Percentiles rank a stretch among this genome's conserved stretches.
Evolutionary conservation across 2,329 filamentous ascomycete genomes (phyloP).

Genomic region (Cercospora zeina): DNA sequence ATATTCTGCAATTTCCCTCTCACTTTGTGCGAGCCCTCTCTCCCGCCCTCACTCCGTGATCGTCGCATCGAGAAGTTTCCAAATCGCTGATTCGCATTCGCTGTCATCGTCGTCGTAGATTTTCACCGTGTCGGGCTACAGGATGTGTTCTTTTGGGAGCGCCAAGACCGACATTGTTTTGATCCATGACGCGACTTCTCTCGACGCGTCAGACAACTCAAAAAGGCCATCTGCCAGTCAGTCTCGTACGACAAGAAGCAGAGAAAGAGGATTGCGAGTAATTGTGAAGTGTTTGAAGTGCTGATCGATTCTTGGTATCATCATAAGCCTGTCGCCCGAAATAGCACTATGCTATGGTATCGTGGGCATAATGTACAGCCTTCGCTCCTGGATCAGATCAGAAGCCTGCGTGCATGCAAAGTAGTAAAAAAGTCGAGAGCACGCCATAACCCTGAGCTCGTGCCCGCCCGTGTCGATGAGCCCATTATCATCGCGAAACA

Average conservation of each 20-base stretch:
- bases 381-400: slow-evolving; percentile 32
- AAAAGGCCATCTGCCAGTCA: slow-evolving; percentile 10
- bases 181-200: slow-evolving; percentile 13
- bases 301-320: slow-evolving; percentile 35
- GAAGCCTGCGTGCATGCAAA: slow-evolving; percentile 30
- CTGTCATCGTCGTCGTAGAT: neutral
- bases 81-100: neutral
- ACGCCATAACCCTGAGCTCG: slow-evolving; percentile 36
- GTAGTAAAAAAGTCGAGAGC: slow-evolving; percentile 28
- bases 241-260: neutral
- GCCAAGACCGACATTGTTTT: slow-evolving; percentile 14
- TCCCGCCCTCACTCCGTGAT: neutral
- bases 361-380: slow-evolving; percentile 34
- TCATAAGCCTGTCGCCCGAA: slow-evolving; percentile 32
- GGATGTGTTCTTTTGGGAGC: neutral
- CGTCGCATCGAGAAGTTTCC: too few relatives aligned
- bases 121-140: neutral
- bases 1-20: neutral
- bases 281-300: slow-evolving; percentile 22
- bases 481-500: slow-evolving; percentile 40
- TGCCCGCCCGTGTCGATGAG: slow-evolving; percentile 38
- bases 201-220: slow-evolving; percentile 6
- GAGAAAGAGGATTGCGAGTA: neutral
- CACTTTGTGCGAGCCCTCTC: too few relatives aligned
- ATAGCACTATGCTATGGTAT: slow-evolving; percentile 27